phyloP scores from a whole-genome alignment of 352 stramenopile genomes.

The Vaucheria bursata region DNA sequence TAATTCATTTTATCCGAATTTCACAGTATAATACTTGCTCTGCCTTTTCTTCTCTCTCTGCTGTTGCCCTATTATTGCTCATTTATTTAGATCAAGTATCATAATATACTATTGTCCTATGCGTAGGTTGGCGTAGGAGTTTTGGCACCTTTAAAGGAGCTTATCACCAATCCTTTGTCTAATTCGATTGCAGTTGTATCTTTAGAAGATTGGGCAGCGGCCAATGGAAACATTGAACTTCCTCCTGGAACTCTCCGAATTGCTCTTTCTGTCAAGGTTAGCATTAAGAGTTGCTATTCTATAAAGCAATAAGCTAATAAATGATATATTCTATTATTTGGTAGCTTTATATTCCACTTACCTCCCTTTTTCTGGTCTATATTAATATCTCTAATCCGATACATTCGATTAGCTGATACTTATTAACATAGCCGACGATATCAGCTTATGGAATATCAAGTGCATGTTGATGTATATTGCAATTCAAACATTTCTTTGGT shows the following conservation, averaged over 20 bases:
- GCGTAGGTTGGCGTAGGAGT: conserved; percentile 58
- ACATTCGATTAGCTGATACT: too few relatives aligned
- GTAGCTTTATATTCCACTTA: neutral
- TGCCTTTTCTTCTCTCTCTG: too few relatives aligned
- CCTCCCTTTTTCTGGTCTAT: too few relatives aligned
- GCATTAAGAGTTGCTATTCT: too few relatives aligned
- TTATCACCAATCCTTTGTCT: conserved; percentile 58
- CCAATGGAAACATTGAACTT: conserved; percentile 47
- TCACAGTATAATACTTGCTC: too few relatives aligned
- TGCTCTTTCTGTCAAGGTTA: conserved; percentile 52
- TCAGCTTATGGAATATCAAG: too few relatives aligned
- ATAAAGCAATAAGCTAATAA: neutral
- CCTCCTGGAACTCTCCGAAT: conserved; percentile 60
- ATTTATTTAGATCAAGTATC: too few relatives aligned
- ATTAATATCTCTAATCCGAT: neutral
- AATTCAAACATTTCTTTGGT: too few relatives aligned
- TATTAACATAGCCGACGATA: too few relatives aligned
- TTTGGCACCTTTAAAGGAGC: conserved; percentile 57
- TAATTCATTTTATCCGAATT: neutral
- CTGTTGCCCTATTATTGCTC: too few relatives aligned
- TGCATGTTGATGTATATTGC: neutral
- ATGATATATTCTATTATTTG: too few relatives aligned
- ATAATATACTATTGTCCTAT: too few relatives aligned
- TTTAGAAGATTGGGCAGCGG: conserved; percentile 51
- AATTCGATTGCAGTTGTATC: conserved; percentile 63